phyloP scores from a whole-genome alignment of 2,329 filamentous ascomycete species.

The Graphilbum sp. region DNA sequence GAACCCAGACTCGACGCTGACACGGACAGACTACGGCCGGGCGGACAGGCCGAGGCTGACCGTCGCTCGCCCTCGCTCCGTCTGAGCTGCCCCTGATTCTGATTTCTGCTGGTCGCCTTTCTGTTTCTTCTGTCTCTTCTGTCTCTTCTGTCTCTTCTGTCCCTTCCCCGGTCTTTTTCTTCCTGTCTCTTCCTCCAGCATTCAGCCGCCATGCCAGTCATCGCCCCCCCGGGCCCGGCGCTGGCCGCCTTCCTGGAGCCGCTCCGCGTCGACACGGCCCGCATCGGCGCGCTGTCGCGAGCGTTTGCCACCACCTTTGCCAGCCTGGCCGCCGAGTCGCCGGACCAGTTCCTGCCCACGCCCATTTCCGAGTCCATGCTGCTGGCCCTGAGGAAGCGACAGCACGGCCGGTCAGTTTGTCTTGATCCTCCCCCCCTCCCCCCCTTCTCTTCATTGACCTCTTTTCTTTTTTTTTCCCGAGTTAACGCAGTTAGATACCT shows the following conservation, averaged over 20 bases:
- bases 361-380: conserved; percentile 44
- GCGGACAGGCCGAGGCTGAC: background rate
- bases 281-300: conserved; percentile 28
- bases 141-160: too few relatives aligned
- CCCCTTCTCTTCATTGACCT: background rate
- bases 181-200: too few relatives aligned
- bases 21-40: background rate
- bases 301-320: conserved; percentile 31
- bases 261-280: conserved; percentile 29
- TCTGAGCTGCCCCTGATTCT: too few relatives aligned
- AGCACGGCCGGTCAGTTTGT: conserved; percentile 24
- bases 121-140: too few relatives aligned
- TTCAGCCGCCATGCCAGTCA: too few relatives aligned
- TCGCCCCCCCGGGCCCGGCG: too few relatives aligned
- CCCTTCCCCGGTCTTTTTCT: too few relatives aligned
- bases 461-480: too few relatives aligned
- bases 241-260: conserved; percentile 32
- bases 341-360: conserved; percentile 41
- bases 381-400: conserved; percentile 25
- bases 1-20: conserved; percentile 1
- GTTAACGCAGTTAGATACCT: too few relatives aligned
- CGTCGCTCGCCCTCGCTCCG: too few relatives aligned
- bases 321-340: conserved; percentile 32
- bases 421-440: too few relatives aligned
- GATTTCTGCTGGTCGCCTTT: too few relatives aligned